Evolutionary conservation across 305 asterid species (phyloP).

Genomic region (Fraxinus paxiana): DNA sequence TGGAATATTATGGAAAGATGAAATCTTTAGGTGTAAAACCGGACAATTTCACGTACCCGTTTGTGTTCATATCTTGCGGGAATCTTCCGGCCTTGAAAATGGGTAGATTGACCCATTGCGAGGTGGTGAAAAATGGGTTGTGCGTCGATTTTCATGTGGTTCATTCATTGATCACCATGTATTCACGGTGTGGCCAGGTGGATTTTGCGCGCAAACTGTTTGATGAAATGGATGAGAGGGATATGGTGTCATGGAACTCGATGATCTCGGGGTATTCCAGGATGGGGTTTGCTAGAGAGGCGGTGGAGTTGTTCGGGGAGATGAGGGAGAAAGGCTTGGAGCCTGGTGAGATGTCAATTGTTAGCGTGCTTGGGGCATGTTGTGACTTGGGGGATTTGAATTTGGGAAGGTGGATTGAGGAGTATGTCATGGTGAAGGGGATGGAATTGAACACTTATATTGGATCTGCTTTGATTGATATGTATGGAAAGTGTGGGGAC

Average conservation of each 20-base stretch:
- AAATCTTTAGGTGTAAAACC: slow-evolving; percentile 48
- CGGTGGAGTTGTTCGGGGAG: slow-evolving; percentile 51
- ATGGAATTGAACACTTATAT: slow-evolving; percentile 53
- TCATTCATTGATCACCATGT: slow-evolving; percentile 74
- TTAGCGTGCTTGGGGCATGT: slow-evolving; percentile 70
- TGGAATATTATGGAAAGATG: slow-evolving; percentile 50
- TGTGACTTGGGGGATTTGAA: slow-evolving; percentile 61
- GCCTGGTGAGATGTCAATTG: slow-evolving; percentile 75
- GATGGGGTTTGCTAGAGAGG: slow-evolving; percentile 51
- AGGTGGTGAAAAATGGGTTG: slow-evolving; percentile 59
- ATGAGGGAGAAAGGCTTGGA: slow-evolving; percentile 55
- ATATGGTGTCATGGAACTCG: slow-evolving; percentile 74
- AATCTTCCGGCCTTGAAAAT: slow-evolving; percentile 30
- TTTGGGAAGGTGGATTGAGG: slow-evolving; percentile 57
- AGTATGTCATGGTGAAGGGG: slow-evolving; percentile 34
- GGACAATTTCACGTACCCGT: slow-evolving; percentile 71
- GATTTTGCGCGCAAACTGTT: slow-evolving; percentile 51
- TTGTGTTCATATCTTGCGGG: slow-evolving; percentile 65
- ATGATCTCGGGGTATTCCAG: slow-evolving; percentile 68
- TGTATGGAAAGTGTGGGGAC: slow-evolving; percentile 81
- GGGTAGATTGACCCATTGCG: slow-evolving; percentile 54
- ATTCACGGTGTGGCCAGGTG: slow-evolving; percentile 48
- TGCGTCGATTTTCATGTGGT: slow-evolving; percentile 57
- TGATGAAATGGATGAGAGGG: slow-evolving; percentile 68
- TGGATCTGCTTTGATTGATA: slow-evolving; percentile 66